A percentile compares a stretch with the other conserved stretches of the same genome.
Evolutionary conservation across 139 green algal species (phyloP).

Genomic region (Haematococcus sp.): DNA sequence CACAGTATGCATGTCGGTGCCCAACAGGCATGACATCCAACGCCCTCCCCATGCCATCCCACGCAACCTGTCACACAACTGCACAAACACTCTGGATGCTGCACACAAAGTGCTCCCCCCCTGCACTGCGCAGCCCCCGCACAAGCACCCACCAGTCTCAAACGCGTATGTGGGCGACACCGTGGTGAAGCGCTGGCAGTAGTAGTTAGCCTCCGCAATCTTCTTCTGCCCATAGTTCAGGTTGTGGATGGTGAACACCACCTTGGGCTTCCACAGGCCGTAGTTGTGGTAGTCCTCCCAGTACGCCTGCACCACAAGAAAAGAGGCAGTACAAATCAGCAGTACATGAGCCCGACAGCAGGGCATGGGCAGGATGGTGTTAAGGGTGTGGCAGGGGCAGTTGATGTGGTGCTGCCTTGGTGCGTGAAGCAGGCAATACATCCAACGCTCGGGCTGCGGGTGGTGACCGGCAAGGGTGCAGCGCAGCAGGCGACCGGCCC

Average conservation of each 20-base stretch:
- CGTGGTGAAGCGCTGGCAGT: slow-evolving; percentile 87
- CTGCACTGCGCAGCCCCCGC: neutral
- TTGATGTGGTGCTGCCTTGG: too few relatives aligned
- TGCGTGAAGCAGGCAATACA: neutral
- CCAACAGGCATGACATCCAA: too few relatives aligned
- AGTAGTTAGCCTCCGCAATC: slow-evolving; percentile 77
- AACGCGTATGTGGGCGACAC: slow-evolving; percentile 93
- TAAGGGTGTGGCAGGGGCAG: too few relatives aligned
- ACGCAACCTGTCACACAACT: too few relatives aligned
- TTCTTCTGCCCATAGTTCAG: slow-evolving; percentile 87
- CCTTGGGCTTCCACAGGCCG: slow-evolving; percentile 81
- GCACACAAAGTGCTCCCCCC: too few relatives aligned
- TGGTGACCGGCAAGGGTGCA: neutral
- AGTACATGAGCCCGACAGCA: too few relatives aligned
- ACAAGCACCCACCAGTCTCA: slow-evolving; percentile 60
- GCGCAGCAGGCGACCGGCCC: too few relatives aligned
- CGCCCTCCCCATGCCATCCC: too few relatives aligned
- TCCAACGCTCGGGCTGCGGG: too few relatives aligned
- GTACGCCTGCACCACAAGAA: slow-evolving; percentile 52
- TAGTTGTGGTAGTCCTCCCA: slow-evolving; percentile 79
- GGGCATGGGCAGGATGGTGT: too few relatives aligned
- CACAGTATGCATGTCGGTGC: too few relatives aligned
- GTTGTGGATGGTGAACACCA: slow-evolving; percentile 97
- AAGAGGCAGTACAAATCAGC: slow-evolving; percentile 27
- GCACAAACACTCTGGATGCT: neutral